phyloP scores from a whole-genome alignment of 2,329 filamentous ascomycete genomes.

The Aspergillus floridensis region DNA sequence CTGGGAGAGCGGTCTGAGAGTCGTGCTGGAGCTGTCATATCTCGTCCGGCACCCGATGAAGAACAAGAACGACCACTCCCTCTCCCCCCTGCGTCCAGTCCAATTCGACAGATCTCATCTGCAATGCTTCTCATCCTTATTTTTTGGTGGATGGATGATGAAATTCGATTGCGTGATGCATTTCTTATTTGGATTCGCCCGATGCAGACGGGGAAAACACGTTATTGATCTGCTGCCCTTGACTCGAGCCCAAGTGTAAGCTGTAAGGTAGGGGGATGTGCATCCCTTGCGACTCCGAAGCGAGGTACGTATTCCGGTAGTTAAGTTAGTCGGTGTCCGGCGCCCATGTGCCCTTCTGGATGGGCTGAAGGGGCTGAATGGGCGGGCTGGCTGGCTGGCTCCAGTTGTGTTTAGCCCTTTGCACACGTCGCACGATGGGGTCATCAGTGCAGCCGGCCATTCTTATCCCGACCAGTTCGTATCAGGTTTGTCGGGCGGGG shows the following conservation, averaged over 20 bases:
- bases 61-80: background rate
- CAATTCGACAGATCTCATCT: constrained; percentile 3
- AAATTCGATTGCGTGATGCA: background rate
- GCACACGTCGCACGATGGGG: constrained; percentile 7
- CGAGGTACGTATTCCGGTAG: background rate
- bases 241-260: background rate
- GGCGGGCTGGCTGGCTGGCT: background rate
- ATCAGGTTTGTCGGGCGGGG: background rate
- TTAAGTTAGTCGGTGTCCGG: background rate
- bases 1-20: constrained; percentile 18
- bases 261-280: constrained; percentile 2
- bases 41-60: constrained; percentile 1
- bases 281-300: background rate
- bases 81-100: constrained; percentile 8
- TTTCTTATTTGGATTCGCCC: background rate
- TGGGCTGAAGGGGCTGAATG: background rate
- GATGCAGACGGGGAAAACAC: constrained; percentile 2
- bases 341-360: constrained; percentile 3
- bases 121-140: background rate
- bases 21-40: constrained; percentile 20
- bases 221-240: constrained; percentile 3
- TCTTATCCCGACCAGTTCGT: background rate
- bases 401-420: background rate
- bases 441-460: constrained; percentile 6
- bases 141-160: background rate